These are phyloP conservation scores for Nannochloris sp. DNA, from an alignment of 139 green algal genomes.

Conservation along the genomic window DNA sequence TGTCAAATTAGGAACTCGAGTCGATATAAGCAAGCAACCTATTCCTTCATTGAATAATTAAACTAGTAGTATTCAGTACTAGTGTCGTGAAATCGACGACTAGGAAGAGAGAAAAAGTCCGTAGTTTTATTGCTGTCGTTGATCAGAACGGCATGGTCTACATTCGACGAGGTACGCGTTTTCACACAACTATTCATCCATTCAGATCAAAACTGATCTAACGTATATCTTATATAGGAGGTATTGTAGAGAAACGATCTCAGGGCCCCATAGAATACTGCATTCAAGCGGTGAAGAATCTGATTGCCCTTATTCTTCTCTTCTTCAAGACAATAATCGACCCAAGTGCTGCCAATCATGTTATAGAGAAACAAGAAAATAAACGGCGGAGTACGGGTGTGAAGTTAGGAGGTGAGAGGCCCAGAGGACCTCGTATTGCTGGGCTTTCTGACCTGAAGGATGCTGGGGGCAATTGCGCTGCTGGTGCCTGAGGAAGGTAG, in stretches of 20 bases:
- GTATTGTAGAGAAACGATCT: not conserved
- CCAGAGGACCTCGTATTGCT: slow-evolving; percentile 15
- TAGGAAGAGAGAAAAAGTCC: not conserved
- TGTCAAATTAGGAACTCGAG: no score
- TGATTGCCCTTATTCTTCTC: not conserved
- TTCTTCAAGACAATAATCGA: slow-evolving; percentile 18
- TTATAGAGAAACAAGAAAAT: not conserved
- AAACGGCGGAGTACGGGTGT: not conserved
- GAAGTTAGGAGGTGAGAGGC: slow-evolving; percentile 3
- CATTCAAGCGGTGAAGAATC: not conserved
- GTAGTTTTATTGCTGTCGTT: not conserved
- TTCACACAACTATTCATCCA: not conserved
- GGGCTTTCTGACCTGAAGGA: slow-evolving; percentile 25
- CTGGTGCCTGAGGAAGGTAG: slow-evolving; percentile 37
- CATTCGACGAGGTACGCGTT: not conserved
- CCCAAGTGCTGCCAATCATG: slow-evolving; percentile 4
- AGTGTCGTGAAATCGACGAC: no score
- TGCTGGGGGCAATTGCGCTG: slow-evolving; percentile 23
- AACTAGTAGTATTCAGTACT: no score
- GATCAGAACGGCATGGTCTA: not conserved
- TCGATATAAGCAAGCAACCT: no score
- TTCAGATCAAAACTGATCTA: not conserved
- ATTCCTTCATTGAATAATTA: no score
- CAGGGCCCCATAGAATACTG: not conserved
- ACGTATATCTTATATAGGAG: not conserved